A percentile compares a stretch with the other conserved stretches of the same genome.
Evolutionary conservation across 208 protist species (phyloP).

Genomic region (Leishmania guyanensis): DNA sequence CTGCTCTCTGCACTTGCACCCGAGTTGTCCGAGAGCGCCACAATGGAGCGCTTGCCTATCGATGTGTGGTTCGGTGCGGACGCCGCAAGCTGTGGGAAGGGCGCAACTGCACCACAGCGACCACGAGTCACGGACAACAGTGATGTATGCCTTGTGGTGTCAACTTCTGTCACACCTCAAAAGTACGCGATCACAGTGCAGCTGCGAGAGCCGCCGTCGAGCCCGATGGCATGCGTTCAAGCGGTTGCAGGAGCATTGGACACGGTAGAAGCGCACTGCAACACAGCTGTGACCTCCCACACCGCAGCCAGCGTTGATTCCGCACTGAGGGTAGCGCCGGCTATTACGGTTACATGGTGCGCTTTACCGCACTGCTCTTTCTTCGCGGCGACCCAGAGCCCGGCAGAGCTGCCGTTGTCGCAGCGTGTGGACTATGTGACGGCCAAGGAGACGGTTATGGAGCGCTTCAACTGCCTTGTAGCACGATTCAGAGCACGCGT

Average conservation of each 20-base stretch:
- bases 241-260: constrained; percentile 21
- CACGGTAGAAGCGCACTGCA: constrained; percentile 20
- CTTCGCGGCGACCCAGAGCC: constrained; percentile 42
- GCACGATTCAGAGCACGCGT: constrained; percentile 23
- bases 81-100: background rate
- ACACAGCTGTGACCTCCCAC: background rate
- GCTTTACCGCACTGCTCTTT: constrained; percentile 51
- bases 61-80: constrained; percentile 2
- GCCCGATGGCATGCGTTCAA: constrained; percentile 8
- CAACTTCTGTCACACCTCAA: background rate
- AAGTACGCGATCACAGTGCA: constrained; percentile 22
- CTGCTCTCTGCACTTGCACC: background rate
- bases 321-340: background rate
- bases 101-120: background rate
- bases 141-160: constrained; percentile 10
- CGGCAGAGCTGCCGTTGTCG: constrained; percentile 46
- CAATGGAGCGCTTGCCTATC: constrained; percentile 3
- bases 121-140: background rate
- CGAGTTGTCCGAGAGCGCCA: background rate
- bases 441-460: constrained; percentile 43
- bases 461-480: constrained; percentile 35
- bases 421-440: constrained; percentile 42
- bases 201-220: constrained; percentile 22
- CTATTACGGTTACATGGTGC: constrained; percentile 20
- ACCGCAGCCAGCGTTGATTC: background rate